Conservation (phyloP, 73 alveolate species). For the Blepharisma stoltei region DNA sequence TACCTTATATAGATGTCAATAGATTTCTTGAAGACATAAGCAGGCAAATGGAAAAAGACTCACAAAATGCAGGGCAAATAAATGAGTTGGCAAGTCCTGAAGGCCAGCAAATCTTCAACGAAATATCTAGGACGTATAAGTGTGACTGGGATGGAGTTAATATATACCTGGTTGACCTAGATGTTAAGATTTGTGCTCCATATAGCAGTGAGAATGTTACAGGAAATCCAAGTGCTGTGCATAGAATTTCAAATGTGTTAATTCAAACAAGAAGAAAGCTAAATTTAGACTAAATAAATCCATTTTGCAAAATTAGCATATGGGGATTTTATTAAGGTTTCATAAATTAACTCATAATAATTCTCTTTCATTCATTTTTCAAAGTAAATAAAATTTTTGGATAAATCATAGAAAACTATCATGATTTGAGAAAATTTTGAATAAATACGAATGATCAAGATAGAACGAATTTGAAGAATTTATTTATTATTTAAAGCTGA, state of each 20-base stretch:
- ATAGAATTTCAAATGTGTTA: slow-evolving; percentile 7
- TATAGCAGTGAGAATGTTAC: neutral
- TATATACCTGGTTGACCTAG: neutral
- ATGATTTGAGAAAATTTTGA: no score
- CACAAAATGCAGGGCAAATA: neutral
- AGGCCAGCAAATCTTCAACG: slow-evolving; percentile 14
- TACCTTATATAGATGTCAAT: neutral
- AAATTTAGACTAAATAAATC: neutral
- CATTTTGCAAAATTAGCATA: no score
- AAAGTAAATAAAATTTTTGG: no score
- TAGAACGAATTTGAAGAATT: no score
- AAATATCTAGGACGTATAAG: neutral
- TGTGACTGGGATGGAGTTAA: slow-evolving; percentile 20
- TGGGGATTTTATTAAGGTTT: no score
- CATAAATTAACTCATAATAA: no score
- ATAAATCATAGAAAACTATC: no score
- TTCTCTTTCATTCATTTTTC: no score
- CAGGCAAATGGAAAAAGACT: neutral
- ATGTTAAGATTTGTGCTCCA: slow-evolving; percentile 3
- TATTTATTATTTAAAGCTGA: no score
- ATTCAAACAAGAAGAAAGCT: neutral
- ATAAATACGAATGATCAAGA: no score
- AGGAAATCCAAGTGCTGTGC: neutral
- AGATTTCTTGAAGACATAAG: neutral
- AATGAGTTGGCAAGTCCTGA: neutral